phyloP scores from a whole-genome alignment of 768 basidiomycete species.

The Dendrothele bispora region DNA sequence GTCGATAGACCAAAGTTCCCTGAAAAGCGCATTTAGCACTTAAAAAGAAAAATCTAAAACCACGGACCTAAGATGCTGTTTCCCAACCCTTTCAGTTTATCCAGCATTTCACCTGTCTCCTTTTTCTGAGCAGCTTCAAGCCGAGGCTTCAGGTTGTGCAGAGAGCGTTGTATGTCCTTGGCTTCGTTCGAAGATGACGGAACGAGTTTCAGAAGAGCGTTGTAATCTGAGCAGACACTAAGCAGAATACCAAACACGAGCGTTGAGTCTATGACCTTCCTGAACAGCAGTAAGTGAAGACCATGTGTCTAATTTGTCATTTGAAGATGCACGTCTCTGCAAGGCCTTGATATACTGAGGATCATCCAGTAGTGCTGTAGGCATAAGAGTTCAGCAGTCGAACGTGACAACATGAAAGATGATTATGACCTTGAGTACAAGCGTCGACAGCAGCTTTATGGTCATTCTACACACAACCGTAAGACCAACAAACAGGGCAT shows the following conservation, averaged over 20 bases:
- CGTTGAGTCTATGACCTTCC: slow-evolving; percentile 51
- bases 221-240: slow-evolving; percentile 62
- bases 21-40: slow-evolving; percentile 32
- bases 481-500: slow-evolving; percentile 2
- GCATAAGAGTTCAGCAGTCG: slow-evolving; percentile 1
- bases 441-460: slow-evolving; percentile 79
- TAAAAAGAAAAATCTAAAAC: no score
- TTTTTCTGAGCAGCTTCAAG: slow-evolving; percentile 76
- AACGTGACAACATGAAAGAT: not conserved
- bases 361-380: slow-evolving; percentile 82
- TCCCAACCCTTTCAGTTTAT: slow-evolving; percentile 89
- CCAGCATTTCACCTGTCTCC: slow-evolving; percentile 91
- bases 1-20: slow-evolving; percentile 94
- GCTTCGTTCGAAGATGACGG: slow-evolving; percentile 53
- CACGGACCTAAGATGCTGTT: slow-evolving; percentile 81
- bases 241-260: not conserved
- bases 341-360: slow-evolving; percentile 85
- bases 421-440: slow-evolving; percentile 66
- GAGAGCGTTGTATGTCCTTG: slow-evolving; percentile 45
- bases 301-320: slow-evolving; percentile 82
- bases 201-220: slow-evolving; percentile 61
- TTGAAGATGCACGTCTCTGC: slow-evolving; percentile 84
- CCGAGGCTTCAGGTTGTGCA: slow-evolving; percentile 62
- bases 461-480: slow-evolving; percentile 51
- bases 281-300: slow-evolving; percentile 77